Percentiles rank a stretch among this genome's conserved stretches.
phyloP scores from a whole-genome alignment of 768 basidiomycete genomes.

The Hydnomerulius pinastri region DNA sequence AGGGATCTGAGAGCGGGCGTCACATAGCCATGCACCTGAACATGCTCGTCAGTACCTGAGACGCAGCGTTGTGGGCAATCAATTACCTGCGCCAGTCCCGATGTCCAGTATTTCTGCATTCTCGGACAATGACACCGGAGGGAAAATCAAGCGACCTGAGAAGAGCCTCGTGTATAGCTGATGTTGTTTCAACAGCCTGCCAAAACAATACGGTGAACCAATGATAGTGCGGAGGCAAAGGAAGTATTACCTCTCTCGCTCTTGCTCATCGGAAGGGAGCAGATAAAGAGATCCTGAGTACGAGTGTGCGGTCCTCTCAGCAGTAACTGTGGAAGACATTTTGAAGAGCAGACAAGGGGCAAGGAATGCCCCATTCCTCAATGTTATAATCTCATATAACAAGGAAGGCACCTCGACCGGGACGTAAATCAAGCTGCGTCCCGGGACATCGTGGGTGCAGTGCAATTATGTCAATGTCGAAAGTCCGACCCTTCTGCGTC shows the following conservation, averaged over 20 bases:
- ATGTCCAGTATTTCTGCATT: constrained; percentile 25
- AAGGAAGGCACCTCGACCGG: too few species aligned
- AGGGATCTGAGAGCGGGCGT: constrained; percentile 13
- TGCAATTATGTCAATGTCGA: too few species aligned
- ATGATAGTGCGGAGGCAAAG: too few species aligned
- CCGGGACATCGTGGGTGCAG: too few species aligned
- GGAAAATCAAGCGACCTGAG: constrained; percentile 23
- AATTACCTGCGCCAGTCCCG: constrained; percentile 23
- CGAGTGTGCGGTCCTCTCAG: constrained; percentile 20
- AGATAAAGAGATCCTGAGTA: constrained; percentile 21
- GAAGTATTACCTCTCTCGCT: constrained; percentile 20
- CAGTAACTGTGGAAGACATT: constrained; percentile 9
- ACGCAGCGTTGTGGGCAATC: too few species aligned
- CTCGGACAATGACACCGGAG: constrained; percentile 12
- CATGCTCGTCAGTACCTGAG: too few species aligned
- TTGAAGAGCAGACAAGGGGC: too few species aligned
- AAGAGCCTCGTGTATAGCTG: constrained; percentile 21
- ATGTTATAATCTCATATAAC: too few species aligned
- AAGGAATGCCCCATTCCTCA: too few species aligned
- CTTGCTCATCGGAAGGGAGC: constrained; percentile 28
- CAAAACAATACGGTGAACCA: too few species aligned
- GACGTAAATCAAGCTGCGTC: too few species aligned
- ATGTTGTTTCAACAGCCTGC: constrained; percentile 17
- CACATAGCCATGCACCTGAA: constrained; percentile 26
- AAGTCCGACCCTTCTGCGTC: too few species aligned